phyloP scores from a whole-genome alignment of 805 yeast genomes.

The Schwanniomyces vanrijiae region DNA sequence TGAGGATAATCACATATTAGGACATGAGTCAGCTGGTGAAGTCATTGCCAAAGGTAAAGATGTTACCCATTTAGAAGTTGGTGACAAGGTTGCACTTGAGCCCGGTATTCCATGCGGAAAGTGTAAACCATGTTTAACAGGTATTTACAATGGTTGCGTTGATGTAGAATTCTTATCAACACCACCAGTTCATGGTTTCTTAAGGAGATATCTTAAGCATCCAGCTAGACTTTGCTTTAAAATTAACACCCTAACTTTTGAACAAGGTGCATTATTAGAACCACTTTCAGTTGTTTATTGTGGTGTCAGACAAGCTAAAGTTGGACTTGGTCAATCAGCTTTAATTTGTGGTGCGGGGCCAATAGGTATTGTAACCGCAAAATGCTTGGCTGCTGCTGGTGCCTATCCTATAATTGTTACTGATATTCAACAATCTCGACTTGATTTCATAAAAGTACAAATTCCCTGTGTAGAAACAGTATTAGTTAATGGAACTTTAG shows the following conservation, averaged over 20 bases:
- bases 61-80: constrained; percentile 43
- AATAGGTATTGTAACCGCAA: constrained; percentile 22
- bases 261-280: constrained; percentile 27
- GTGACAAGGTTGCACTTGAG: constrained; percentile 51
- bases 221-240: constrained; percentile 8
- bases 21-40: constrained; percentile 49
- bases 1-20: constrained; percentile 20
- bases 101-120: constrained; percentile 54
- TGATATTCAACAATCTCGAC: constrained; percentile 23
- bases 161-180: constrained; percentile 4
- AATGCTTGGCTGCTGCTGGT: constrained; percentile 21
- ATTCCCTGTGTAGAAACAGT: constrained; percentile 43
- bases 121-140: constrained; percentile 10
- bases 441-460: constrained; percentile 19
- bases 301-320: constrained; percentile 18
- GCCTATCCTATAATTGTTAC: constrained; percentile 19
- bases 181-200: constrained; percentile 7
- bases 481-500: constrained; percentile 37
- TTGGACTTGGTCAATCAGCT: constrained; percentile 14
- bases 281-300: constrained; percentile 25
- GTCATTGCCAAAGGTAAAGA: constrained; percentile 48
- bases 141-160: constrained; percentile 8
- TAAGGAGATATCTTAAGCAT: constrained; percentile 9
- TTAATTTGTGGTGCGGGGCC: constrained; percentile 27
- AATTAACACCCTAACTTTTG: constrained; percentile 10